These are phyloP conservation scores for Parasitella parasitica DNA, from an alignment of 371 early-diverging fungal genomes.

Conservation along the genomic window DNA sequence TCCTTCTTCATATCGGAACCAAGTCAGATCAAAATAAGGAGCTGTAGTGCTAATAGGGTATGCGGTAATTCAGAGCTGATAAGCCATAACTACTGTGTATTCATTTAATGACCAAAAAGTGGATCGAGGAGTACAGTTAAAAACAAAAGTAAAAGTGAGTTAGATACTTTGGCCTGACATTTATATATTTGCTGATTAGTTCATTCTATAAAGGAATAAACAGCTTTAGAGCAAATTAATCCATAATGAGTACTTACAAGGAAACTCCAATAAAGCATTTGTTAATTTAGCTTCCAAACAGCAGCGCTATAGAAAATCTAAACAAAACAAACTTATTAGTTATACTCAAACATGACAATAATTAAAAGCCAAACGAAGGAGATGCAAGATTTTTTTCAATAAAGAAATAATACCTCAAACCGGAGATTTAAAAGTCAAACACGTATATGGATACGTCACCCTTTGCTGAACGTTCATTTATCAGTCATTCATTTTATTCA, in stretches of 20 bases:
- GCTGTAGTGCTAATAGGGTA: not conserved
- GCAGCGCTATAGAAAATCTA: not conserved
- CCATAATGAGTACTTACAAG: not conserved
- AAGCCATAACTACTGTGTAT: not conserved
- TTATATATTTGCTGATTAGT: not conserved
- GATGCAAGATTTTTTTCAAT: too few relatives aligned
- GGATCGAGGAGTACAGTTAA: not conserved
- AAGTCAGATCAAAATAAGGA: slow-evolving; percentile 10
- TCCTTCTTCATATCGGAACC: slow-evolving; percentile 18
- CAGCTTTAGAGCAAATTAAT: not conserved
- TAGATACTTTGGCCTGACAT: not conserved
- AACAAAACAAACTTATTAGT: not conserved
- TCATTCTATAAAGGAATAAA: not conserved
- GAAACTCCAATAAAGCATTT: not conserved
- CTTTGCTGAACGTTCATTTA: too few relatives aligned
- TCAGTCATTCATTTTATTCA: too few relatives aligned
- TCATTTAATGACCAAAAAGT: not conserved
- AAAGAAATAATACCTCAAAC: too few relatives aligned
- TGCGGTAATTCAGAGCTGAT: not conserved
- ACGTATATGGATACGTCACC: too few relatives aligned
- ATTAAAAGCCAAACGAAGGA: too few relatives aligned
- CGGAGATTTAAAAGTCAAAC: too few relatives aligned
- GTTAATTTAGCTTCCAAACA: not conserved
- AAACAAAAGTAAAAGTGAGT: not conserved
- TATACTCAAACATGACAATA: too few relatives aligned